These are phyloP conservation scores for Breynia disticha DNA, from an alignment of 441 rosid genomes.

Conservation along the genomic window DNA sequence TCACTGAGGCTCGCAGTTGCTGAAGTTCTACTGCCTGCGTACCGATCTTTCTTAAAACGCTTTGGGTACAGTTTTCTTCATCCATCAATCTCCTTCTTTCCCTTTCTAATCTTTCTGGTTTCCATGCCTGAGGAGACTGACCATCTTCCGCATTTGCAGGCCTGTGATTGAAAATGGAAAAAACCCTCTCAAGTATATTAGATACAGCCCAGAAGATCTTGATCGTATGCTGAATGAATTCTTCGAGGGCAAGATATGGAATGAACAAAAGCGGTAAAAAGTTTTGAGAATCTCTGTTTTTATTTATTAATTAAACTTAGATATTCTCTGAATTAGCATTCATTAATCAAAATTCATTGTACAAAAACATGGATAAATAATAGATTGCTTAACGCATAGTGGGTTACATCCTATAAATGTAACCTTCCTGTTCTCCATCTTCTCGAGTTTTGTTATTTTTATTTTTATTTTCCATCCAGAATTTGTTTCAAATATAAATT, in stretches of 20 bases:
- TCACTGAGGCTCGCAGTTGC: constrained; percentile 88
- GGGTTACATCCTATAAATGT: background rate
- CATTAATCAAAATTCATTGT: constrained; percentile 10
- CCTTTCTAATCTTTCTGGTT: background rate
- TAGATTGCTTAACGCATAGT: background rate
- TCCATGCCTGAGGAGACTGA: background rate
- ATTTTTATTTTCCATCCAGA: no score
- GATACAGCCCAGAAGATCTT: constrained; percentile 60
- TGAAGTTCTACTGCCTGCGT: constrained; percentile 88
- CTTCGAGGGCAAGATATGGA: constrained; percentile 81
- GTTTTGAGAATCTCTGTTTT: background rate
- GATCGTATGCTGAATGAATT: constrained; percentile 83
- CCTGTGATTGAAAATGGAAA: constrained; percentile 73
- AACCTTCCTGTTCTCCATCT: background rate
- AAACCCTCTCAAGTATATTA: constrained; percentile 70
- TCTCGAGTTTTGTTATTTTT: no score
- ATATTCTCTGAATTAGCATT: background rate
- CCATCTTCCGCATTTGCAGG: constrained; percentile 23
- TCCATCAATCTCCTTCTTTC: background rate
- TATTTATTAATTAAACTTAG: background rate
- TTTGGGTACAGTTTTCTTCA: constrained; percentile 41
- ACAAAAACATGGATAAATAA: constrained; percentile 11
- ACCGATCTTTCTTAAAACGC: constrained; percentile 79
- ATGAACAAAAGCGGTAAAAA: constrained; percentile 58
- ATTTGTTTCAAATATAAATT: no score